Conservation (phyloP, 306 rosid genomes). For the Dryas alaskensis region DNA sequence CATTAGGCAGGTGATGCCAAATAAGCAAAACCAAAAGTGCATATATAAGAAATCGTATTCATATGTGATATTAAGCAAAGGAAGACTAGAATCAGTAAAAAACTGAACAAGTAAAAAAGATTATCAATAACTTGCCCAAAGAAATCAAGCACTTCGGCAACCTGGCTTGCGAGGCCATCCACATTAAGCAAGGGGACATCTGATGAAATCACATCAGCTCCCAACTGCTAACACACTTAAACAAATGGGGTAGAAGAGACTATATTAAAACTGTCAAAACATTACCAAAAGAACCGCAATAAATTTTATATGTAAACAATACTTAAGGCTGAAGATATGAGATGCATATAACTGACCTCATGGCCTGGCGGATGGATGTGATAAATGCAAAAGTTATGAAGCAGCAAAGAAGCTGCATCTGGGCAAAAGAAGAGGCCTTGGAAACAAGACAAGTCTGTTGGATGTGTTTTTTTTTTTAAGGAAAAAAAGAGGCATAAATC, state of each 20-base stretch:
- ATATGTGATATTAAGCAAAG: not conserved
- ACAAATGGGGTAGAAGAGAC: conserved; percentile 39
- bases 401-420: conserved; percentile 80
- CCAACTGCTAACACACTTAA: conserved; percentile 74
- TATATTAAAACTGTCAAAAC: conserved; percentile 19
- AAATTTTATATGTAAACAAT: not conserved
- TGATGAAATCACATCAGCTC: conserved; percentile 83
- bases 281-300: not conserved
- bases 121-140: conserved; percentile 48
- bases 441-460: conserved; percentile 73
- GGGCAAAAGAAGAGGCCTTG: conserved; percentile 75
- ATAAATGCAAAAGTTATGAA: conserved; percentile 83
- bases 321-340: not conserved
- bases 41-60: not conserved
- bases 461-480: not conserved
- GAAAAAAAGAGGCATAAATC: not conserved
- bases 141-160: conserved; percentile 83
- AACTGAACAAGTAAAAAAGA: not conserved
- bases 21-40: not conserved
- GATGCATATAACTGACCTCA: conserved; percentile 58
- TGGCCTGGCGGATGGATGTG: conserved; percentile 93
- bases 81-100: not conserved
- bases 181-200: conserved; percentile 74
- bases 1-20: not conserved
- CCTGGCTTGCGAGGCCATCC: conserved; percentile 81